Base-by-base conservation (phyloP, 78 protist genomes). In the Guillardia theta region DNA sequence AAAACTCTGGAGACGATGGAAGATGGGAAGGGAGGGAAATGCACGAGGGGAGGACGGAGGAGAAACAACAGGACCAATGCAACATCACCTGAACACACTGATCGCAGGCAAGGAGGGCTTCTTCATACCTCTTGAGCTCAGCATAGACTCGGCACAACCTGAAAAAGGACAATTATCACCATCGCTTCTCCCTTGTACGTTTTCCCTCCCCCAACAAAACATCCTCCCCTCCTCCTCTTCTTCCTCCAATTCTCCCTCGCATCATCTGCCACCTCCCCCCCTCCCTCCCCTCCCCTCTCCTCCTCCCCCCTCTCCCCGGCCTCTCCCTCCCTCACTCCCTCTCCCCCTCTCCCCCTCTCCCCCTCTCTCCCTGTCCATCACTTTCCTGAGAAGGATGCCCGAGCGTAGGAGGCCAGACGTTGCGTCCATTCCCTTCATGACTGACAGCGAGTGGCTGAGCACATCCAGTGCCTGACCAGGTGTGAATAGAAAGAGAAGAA, bases 101-200 rank as follows among this genome's bases (percentile, higher is more conserved):
- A 48, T 80, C 90, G 90, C 90, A 80, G 8, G 90, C 90, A 33
- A n/a, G 21, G 37, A 80, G 33, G 1, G 90, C 90, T 48, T 80
- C 90, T 30, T 80, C 90, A 21, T n/a, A n/a, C 24, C 90, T 46
- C 90, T 80, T 80, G 44, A 80, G 43, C 90, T 80, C 90, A 10
- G 53, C 18, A 48, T 80, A 44, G 33, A 37, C 90, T 44, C 37
- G n/a, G 87, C 87, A 76, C 44, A 37, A 44, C 43, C 87, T 58
- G 70, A 24, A n/a, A n/a, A n/a, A n/a, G n/a, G n/a, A n/a, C n/a
- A n/a, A n/a, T n/a, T n/a, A n/a, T n/a, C n/a, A n/a, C n/a, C n/a
- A n/a, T n/a, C n/a, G n/a, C n/a, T n/a, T n/a, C n/a, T n/a, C n/a
- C n/a, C n/a, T n/a, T n/a, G n/a, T n/a, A n/a, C n/a, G n/a, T n/a